Percentiles rank a stretch among this genome's conserved stretches.
Evolutionary conservation across 2,329 filamentous ascomycete genomes (phyloP).

Genomic region (Ophiostoma himal-ulmi): DNA sequence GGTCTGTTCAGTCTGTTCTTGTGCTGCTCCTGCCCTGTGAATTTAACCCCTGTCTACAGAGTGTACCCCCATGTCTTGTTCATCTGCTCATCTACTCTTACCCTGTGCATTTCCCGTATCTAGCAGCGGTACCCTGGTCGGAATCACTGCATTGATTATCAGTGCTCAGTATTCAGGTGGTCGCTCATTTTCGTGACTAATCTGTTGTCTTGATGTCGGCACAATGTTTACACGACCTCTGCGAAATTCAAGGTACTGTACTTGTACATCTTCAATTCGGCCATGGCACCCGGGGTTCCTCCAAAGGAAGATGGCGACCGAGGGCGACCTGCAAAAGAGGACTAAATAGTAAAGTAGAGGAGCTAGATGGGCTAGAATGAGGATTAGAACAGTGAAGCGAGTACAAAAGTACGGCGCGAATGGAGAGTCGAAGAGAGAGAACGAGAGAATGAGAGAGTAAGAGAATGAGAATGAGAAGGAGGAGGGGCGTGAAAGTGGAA

Average conservation of each 20-base stretch:
- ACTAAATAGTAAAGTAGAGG: neutral
- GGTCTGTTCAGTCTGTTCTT: neutral
- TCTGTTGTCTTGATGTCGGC: neutral
- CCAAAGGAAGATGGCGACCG: neutral
- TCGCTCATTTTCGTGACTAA: neutral
- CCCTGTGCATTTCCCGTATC: conserved; percentile 4
- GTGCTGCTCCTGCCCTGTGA: neutral
- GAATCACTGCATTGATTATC: neutral
- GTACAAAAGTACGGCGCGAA: neutral
- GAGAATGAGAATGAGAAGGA: neutral
- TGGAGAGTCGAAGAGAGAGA: neutral
- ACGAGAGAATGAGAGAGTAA: neutral
- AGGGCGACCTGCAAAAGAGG: neutral
- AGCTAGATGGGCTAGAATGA: neutral
- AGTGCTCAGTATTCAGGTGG: neutral
- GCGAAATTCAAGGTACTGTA: neutral
- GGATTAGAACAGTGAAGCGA: neutral
- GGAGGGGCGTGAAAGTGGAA: conserved; percentile 4
- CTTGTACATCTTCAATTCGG: neutral
- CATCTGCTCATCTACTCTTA: conserved; percentile 4
- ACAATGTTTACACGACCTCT: neutral
- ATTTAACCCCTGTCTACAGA: neutral
- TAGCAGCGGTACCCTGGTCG: conserved; percentile 7
- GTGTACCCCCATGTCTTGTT: conserved; percentile 7
- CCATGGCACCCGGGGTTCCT: neutral